A percentile compares a stretch with the other conserved stretches of the same genome.
Conservation (phyloP, 352 stramenopile genomes). For the Phytophthora hybrid region DNA sequence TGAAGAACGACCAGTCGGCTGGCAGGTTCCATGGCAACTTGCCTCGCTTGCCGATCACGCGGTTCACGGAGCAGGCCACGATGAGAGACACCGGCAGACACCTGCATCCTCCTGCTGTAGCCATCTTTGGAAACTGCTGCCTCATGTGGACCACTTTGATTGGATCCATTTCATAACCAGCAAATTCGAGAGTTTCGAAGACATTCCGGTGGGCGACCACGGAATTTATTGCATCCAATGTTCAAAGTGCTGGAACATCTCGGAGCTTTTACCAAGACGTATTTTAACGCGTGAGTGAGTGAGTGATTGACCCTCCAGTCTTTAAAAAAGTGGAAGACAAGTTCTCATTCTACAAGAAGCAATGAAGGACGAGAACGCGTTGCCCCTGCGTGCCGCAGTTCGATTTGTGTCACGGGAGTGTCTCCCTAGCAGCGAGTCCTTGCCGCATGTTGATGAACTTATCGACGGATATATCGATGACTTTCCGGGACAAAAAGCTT, state of each 20-base stretch:
- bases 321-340: no score
- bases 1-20: slow-evolving; percentile 80
- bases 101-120: slow-evolving; percentile 1
- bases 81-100: slow-evolving; percentile 67
- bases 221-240: no score
- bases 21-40: slow-evolving; percentile 69
- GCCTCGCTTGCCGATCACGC: slow-evolving; percentile 64
- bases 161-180: no score
- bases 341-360: not conserved
- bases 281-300: no score
- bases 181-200: no score
- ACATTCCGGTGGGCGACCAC: no score
- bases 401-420: not conserved
- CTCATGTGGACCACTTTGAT: slow-evolving; percentile 22
- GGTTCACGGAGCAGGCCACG: slow-evolving; percentile 73
- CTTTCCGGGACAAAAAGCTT: not conserved
- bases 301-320: not conserved
- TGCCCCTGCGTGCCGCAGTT: not conserved
- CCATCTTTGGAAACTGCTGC: slow-evolving; percentile 8
- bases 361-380: not conserved
- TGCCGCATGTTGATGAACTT: not conserved
- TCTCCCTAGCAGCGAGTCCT: not conserved
- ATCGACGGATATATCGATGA: not conserved
- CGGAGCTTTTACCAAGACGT: slow-evolving; percentile 6
- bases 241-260: no score